Conservation (phyloP, 495 filamentous ascomycete species). For the Xylaria bambusicola region DNA sequence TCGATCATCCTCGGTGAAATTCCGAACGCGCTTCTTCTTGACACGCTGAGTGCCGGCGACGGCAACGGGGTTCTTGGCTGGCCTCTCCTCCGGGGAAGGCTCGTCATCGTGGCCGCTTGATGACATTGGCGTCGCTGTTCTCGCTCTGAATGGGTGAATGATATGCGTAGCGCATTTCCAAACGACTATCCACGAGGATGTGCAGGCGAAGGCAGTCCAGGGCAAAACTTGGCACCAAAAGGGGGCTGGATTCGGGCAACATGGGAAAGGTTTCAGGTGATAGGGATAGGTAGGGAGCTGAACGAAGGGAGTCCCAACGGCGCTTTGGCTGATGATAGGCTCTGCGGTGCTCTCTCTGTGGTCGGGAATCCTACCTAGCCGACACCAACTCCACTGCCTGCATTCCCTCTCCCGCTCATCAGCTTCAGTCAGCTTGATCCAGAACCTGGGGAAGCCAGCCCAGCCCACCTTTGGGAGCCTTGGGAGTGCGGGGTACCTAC, state of each 20-base stretch:
- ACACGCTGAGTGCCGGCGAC: conserved; percentile 5
- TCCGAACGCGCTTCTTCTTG: conserved; percentile 28
- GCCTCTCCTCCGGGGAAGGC: conserved; percentile 12
- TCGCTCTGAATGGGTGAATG: conserved; percentile 7
- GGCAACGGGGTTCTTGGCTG: conserved; percentile 7
- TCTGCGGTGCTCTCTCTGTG: conserved; percentile 7
- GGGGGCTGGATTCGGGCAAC: conserved; percentile 9
- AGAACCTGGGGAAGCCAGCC: conserved; percentile 18
- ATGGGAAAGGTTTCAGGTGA: conserved; percentile 12
- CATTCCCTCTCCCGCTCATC: conserved; percentile 17
- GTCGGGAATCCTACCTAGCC: conserved; percentile 18
- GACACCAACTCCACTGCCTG: conserved; percentile 21
- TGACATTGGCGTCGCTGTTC: conserved; percentile 18
- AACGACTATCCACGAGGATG: conserved; percentile 1
- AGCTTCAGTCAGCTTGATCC: conserved; percentile 23
- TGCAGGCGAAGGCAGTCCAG: conserved; percentile 14
- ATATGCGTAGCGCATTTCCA: conserved; percentile 18
- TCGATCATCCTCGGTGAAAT: conserved; percentile 30
- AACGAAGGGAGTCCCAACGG: conserved; percentile 1
- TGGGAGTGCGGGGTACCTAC: conserved; percentile 16
- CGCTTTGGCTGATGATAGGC: conserved; percentile 17
- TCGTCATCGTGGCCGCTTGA: conserved; percentile 24
- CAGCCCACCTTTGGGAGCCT: neutral
- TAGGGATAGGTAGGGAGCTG: no score
- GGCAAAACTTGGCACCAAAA: conserved; percentile 1